Evolutionary conservation across 768 basidiomycete genomes (phyloP).

Genomic region (Macrolepiota fuliginosa): DNA sequence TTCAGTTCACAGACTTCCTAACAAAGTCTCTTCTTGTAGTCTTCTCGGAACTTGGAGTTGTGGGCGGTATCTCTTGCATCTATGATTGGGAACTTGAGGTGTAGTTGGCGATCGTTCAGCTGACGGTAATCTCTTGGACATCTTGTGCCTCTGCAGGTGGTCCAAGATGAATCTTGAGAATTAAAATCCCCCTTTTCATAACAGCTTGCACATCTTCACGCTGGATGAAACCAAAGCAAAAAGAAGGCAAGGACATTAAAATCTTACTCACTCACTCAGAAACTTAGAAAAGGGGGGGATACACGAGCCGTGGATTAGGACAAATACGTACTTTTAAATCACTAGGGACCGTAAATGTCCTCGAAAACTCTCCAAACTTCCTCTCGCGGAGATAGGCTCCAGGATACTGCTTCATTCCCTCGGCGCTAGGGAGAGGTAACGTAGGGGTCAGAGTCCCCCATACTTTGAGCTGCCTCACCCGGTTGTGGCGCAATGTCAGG

Average conservation of each 20-base stretch:
- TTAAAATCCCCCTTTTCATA: conserved; percentile 16
- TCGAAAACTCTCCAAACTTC: conserved; percentile 24
- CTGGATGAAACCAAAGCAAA: conserved; percentile 11
- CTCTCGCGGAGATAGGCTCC: conserved; percentile 19
- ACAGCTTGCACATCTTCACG: conserved; percentile 16
- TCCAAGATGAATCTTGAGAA: conserved; percentile 14
- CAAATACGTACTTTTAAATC: conserved; percentile 23
- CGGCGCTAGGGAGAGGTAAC: conserved; percentile 26
- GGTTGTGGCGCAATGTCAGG: conserved; percentile 58
- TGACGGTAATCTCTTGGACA: conserved; percentile 13
- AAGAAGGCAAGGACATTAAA: conserved; percentile 28
- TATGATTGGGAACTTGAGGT: neutral
- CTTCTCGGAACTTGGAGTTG: neutral
- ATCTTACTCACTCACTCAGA: conserved; percentile 46
- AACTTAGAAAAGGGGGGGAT: neutral
- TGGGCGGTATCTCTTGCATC: conserved; percentile 3
- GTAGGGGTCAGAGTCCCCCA: conserved; percentile 42
- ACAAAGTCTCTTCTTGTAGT: conserved; percentile 1
- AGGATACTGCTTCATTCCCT: conserved; percentile 18
- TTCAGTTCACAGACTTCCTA: neutral
- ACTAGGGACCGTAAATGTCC: conserved; percentile 23
- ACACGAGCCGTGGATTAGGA: neutral
- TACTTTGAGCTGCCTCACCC: conserved; percentile 60
- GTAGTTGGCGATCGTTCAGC: neutral
- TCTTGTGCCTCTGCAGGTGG: conserved; percentile 17